Percentiles rank a stretch among this genome's conserved stretches.
These are phyloP conservation scores for Solanum dulcamara DNA, from an alignment of 257 asterid genomes.

Conservation along the genomic window DNA sequence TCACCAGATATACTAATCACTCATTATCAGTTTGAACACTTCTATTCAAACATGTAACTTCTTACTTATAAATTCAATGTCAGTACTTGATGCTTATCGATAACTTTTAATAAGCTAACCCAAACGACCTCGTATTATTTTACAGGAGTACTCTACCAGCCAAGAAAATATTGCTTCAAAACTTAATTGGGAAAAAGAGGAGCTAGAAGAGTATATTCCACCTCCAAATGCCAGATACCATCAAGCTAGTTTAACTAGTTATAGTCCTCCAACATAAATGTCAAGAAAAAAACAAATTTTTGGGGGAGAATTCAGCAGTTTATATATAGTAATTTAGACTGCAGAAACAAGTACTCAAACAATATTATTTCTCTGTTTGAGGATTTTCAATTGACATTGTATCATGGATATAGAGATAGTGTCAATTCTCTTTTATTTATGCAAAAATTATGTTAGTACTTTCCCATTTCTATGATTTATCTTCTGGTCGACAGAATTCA, in stretches of 20 bases:
- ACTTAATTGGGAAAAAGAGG: constrained; percentile 15
- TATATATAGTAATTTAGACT: neutral
- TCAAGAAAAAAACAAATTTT: neutral
- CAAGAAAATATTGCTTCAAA: constrained; percentile 18
- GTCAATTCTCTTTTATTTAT: neutral
- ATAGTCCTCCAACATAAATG: neutral
- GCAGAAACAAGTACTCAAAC: neutral
- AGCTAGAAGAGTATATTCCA: neutral
- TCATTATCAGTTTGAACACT: neutral
- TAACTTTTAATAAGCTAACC: neutral
- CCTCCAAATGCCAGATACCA: neutral
- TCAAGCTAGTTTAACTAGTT: neutral
- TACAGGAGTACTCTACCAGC: constrained; percentile 19
- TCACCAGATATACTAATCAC: neutral
- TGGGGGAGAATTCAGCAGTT: neutral
- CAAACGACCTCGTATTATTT: neutral
- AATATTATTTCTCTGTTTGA: neutral
- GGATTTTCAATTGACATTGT: neutral
- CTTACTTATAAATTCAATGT: neutral
- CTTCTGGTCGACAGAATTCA: neutral
- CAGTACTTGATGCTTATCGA: neutral
- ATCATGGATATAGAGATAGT: neutral
- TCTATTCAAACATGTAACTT: neutral
- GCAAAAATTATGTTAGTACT: neutral
- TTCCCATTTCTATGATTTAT: neutral